A percentile compares a stretch with the other conserved stretches of the same genome.
These are phyloP conservation scores for Ophiostoma fasciatum DNA, from an alignment of 2,329 filamentous ascomycete genomes.

Conservation along the genomic window DNA sequence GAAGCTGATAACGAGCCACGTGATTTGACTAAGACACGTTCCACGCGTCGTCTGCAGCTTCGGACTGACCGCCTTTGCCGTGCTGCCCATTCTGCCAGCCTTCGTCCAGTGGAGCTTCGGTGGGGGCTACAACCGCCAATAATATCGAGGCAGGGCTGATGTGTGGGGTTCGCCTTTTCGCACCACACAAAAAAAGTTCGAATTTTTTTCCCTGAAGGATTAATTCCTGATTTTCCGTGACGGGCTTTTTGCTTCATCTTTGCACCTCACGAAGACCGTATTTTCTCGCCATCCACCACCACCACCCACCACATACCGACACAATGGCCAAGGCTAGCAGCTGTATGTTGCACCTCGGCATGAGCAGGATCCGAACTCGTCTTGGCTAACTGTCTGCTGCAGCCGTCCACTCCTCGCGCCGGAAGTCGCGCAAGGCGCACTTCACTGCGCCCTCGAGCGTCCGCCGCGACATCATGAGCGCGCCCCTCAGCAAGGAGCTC, in stretches of 20 bases:
- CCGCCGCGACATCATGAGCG: constrained; percentile 94
- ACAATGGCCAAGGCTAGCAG: constrained; percentile 12
- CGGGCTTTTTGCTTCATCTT: too few species aligned
- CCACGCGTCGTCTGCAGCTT: too few species aligned
- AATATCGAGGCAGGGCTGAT: constrained; percentile 2
- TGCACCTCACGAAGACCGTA: too few species aligned
- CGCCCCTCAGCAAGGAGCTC: constrained; percentile 90
- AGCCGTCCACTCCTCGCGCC: constrained; percentile 69
- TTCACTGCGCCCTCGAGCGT: constrained; percentile 89
- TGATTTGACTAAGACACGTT: too few species aligned
- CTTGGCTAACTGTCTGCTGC: too few species aligned
- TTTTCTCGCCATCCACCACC: background rate
- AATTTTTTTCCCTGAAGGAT: too few species aligned
- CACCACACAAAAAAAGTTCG: constrained; percentile 5
- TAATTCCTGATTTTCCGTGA: background rate
- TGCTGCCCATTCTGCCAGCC: too few species aligned
- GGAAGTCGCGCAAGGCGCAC: constrained; percentile 98
- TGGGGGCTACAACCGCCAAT: too few species aligned
- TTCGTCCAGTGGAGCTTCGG: too few species aligned
- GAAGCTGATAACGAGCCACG: too few species aligned
- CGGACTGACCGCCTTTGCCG: constrained; percentile 2
- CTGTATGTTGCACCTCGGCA: constrained; percentile 8
- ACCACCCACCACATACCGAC: constrained; percentile 4
- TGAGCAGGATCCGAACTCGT: too few species aligned
- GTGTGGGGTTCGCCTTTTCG: constrained; percentile 3